phyloP scores from a whole-genome alignment of 1,284 basidiomycete species.

The Trichosporon faecale region DNA sequence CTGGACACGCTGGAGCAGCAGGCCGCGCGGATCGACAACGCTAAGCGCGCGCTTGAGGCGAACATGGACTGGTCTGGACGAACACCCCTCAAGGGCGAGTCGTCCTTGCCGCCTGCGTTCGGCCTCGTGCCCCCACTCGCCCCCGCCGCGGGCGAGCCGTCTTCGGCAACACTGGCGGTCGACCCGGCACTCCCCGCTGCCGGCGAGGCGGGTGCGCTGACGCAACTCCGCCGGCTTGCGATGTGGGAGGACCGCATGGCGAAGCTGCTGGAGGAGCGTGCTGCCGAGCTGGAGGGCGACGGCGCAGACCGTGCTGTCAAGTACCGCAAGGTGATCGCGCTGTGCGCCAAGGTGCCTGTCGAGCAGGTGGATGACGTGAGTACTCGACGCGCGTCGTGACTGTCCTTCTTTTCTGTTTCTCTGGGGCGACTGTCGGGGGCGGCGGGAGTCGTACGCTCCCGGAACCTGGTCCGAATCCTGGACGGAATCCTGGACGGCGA shows the following conservation, averaged over 20 bases:
- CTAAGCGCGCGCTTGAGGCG: conserved; percentile 65
- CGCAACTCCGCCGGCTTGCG: conserved; percentile 69
- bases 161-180: neutral
- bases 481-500: too few species aligned
- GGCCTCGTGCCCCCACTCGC: conserved; percentile 42
- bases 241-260: conserved; percentile 78
- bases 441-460: neutral
- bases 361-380: conserved; percentile 86
- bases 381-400: conserved; percentile 26
- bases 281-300: conserved; percentile 70
- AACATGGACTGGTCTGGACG: conserved; percentile 78
- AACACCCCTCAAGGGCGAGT: conserved; percentile 55
- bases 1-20: conserved; percentile 74
- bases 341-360: conserved; percentile 81
- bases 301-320: conserved; percentile 81
- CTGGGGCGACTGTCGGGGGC: neutral
- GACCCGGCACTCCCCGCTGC: conserved; percentile 57
- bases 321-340: conserved; percentile 84
- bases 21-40: conserved; percentile 70
- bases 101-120: conserved; percentile 52
- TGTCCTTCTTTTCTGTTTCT: neutral
- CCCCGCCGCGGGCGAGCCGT: conserved; percentile 15
- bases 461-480: too few species aligned
- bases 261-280: conserved; percentile 64
- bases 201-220: conserved; percentile 57